A percentile compares a stretch with the other conserved stretches of the same genome.
These are phyloP conservation scores for Themeda triandra DNA, from an alignment of 176 grass and related monocot species.

Conservation along the genomic window DNA sequence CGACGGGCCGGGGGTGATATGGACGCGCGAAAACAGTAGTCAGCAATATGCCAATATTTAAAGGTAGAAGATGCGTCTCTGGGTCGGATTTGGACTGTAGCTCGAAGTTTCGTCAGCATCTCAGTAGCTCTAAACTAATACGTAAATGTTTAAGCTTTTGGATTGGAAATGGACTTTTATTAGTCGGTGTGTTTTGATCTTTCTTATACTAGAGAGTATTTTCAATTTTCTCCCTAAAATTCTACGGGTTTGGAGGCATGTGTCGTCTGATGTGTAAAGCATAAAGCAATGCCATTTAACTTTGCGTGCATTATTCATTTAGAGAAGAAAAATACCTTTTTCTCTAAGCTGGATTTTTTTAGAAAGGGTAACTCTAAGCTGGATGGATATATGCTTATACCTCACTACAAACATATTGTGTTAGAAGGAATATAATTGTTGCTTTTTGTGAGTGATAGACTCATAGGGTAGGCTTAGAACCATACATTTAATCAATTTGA, in stretches of 20 bases:
- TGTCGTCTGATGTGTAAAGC: not conserved
- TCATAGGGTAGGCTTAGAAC: too few relatives aligned
- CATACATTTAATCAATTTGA: too few relatives aligned
- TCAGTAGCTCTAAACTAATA: too few relatives aligned
- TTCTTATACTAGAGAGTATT: not conserved
- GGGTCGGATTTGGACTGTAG: not conserved
- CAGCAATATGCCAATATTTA: not conserved
- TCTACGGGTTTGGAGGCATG: not conserved
- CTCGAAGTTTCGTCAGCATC: not conserved
- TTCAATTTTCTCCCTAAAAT: not conserved
- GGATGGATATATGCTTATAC: too few relatives aligned
- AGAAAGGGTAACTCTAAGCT: too few relatives aligned
- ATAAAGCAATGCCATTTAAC: not conserved
- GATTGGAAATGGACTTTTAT: not conserved
- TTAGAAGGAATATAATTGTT: too few relatives aligned
- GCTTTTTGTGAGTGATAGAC: too few relatives aligned
- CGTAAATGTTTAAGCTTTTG: not conserved
- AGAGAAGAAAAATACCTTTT: too few relatives aligned
- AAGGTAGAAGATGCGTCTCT: not conserved
- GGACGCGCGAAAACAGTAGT: not conserved
- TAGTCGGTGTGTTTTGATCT: too few relatives aligned
- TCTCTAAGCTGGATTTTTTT: too few relatives aligned
- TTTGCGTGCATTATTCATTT: too few relatives aligned
- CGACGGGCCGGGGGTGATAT: not conserved
- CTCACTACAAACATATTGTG: too few relatives aligned